Evolutionary conservation across 2,329 filamentous ascomycete genomes (phyloP), one percentile per base, ranked within the genome.

Genomic region (Cryoendolithus antarcticus): DNA sequence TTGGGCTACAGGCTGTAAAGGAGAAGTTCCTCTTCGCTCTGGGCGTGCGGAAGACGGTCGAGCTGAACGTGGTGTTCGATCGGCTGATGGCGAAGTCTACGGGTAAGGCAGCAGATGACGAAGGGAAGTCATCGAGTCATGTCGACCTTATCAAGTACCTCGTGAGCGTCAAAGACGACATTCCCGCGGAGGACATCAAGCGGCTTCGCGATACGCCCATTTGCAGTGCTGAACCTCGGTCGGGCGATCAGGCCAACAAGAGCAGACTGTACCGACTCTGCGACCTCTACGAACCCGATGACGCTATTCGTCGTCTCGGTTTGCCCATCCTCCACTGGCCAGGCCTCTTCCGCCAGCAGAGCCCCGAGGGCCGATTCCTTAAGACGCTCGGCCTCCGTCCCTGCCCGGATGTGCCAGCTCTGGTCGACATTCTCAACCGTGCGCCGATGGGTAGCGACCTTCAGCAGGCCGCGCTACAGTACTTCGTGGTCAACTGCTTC

Each of bases 111-210:
- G 55, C 58, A 12, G 59, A 63, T 12, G 71, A 72, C 19, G 67
- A 66, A 13, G 62, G 65, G 13, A 72, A 79, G 58, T 12, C 10
- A 6, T 94, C 85, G 84, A 95, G 86, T 42, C 89, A 96, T 56
- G 78, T 94, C 44, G 89, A 98, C 57, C 69, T 98, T 19, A 86
- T 98, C 60, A 89, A 86, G 51, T 98, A 98, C 52, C 73, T 98
- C 32, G 77, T 89, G 8, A 93, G 88, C 6, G 91, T 98, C 21
- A 77, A 76, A 44, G 75, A 83, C 38, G 91, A 98, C 50, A 95
- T 98, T 43, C 91, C 91, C 0, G 61, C 65, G 7, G 79, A 80
- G 36, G 91, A 98, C 57, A 72, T 95, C 39, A 77, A 75, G 47
- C 83, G 81, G 53, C 70, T 98, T 15, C 80, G 74, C 40, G 73